Evolutionary conservation across 306 rosid genomes (phyloP), one percentile per base, ranked within the genome.

Genomic region (Quercus aquifolioides): DNA sequence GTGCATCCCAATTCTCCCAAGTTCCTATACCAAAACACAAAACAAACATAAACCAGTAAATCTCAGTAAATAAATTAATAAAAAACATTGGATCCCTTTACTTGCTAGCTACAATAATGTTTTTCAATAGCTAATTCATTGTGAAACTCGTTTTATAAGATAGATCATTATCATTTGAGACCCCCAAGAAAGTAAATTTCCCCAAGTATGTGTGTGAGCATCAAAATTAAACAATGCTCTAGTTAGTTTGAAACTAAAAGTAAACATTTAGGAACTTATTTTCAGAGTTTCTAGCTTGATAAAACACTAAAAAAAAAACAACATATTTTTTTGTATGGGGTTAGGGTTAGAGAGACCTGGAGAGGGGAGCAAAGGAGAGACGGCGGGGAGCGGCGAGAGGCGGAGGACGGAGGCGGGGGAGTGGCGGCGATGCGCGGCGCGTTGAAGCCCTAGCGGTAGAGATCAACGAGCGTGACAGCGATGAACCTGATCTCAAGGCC

Each of bases 401-500:
- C 13, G 97, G 97, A 2, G 91, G 90, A 5, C 86, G 88, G 64
- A 88, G 73, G 25, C 96, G 94, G 49, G 95, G 90, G 52, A 91
- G 80, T 38, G 92, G 49, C 2, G 96, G 79, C 3, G 91, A 79
- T 0, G 92, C 77, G 23, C 99, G 99, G 72, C 82, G 85, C 33
- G 87, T 76, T 2, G 94, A 90, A 82, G 79, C 74, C 85, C 97
- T 89, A 19, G 92, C 90, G 1, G 94, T 11, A 43, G 98, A 89
- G 28, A 89, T 62, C 35, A 93, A 75, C 11, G 98, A 89, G 31
- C 98, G 96, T 77, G 93, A 89, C 0, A 90, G 49, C 72, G 96
- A 90, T 77, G 90, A 92, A 11, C 91, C 94, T 21, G 94, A 89
- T 57, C 99, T 94, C 90, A 85, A 90, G 78, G 98, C 90, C 92